A percentile compares a stretch with the other conserved stretches of the same genome.
Conservation (phyloP, 768 basidiomycete species). For the Trametes cubensis region DNA sequence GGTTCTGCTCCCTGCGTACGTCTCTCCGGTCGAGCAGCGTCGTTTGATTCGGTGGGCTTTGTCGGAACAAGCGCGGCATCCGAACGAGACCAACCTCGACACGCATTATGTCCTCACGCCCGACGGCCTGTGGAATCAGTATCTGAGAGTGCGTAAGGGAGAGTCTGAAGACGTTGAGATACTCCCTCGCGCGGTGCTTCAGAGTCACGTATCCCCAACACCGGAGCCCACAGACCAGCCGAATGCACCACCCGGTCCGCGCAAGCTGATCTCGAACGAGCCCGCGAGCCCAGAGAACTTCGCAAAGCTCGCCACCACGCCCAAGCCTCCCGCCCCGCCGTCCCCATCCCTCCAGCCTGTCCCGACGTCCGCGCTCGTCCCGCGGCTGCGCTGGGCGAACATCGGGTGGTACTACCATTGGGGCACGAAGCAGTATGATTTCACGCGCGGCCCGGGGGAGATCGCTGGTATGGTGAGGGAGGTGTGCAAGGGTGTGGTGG, state of each 20-base stretch:
- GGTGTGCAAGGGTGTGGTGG: slow-evolving; percentile 67
- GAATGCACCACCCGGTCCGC: slow-evolving; percentile 48
- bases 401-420: slow-evolving; percentile 97
- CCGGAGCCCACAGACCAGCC: background rate
- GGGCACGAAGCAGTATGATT: slow-evolving; percentile 95
- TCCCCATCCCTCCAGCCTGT: slow-evolving; percentile 59
- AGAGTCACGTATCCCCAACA: slow-evolving; percentile 11
- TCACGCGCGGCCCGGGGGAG: slow-evolving; percentile 64
- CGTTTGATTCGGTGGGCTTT: slow-evolving; percentile 75
- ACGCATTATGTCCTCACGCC: slow-evolving; percentile 79
- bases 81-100: slow-evolving; percentile 90
- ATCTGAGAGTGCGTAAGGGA: slow-evolving; percentile 42
- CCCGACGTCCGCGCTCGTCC: slow-evolving; percentile 58
- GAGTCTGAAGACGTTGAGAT: slow-evolving; percentile 39
- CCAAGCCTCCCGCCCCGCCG: slow-evolving; percentile 66
- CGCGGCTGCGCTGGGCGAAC: slow-evolving; percentile 91
- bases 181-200: slow-evolving; percentile 47
- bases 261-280: slow-evolving; percentile 71
- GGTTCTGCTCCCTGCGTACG: slow-evolving; percentile 77
- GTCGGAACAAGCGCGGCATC: slow-evolving; percentile 68
- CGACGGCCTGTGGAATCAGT: slow-evolving; percentile 77
- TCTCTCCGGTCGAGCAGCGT: slow-evolving; percentile 65
- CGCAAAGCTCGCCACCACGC: slow-evolving; percentile 49
- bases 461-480: slow-evolving; percentile 59
- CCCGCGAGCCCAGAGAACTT: slow-evolving; percentile 65